Percentiles rank a stretch among this genome's conserved stretches.
Conservation (phyloP, 129 eudicot genomes). For the Escallonia herrerae region DNA sequence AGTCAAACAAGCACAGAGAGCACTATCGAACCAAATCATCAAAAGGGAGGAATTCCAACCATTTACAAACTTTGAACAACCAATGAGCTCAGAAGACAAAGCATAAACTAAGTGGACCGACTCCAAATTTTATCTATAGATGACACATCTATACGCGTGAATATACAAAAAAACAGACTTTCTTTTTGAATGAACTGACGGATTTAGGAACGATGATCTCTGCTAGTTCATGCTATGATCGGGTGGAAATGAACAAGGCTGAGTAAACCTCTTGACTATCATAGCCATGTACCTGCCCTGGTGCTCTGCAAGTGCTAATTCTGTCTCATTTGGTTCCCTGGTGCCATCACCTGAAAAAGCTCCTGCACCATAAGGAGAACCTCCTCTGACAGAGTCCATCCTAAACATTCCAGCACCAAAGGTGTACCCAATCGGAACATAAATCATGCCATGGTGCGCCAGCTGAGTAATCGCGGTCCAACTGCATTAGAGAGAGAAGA, state of each 20-base stretch:
- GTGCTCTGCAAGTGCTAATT: constrained; percentile 71
- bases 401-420: constrained; percentile 76
- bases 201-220: too few species aligned
- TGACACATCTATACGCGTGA: background rate
- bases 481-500: constrained; percentile 18
- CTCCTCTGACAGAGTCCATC: constrained; percentile 53
- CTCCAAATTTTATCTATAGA: too few species aligned
- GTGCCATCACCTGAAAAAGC: constrained; percentile 64
- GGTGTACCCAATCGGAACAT: constrained; percentile 73
- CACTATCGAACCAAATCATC: too few species aligned
- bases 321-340: constrained; percentile 45
- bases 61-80: too few species aligned
- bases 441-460: constrained; percentile 70
- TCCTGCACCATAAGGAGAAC: constrained; percentile 80
- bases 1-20: too few species aligned
- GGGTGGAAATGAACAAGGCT: constrained; percentile 7
- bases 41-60: too few species aligned
- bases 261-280: constrained; percentile 44
- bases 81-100: too few species aligned
- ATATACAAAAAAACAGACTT: background rate
- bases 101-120: too few species aligned
- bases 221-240: background rate
- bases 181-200: background rate
- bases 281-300: constrained; percentile 78
- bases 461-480: constrained; percentile 71